Percentiles rank a stretch among this genome's conserved stretches.
Evolutionary conservation across 805 yeast species (phyloP).

Genomic region (Torulaspora quercuum): DNA sequence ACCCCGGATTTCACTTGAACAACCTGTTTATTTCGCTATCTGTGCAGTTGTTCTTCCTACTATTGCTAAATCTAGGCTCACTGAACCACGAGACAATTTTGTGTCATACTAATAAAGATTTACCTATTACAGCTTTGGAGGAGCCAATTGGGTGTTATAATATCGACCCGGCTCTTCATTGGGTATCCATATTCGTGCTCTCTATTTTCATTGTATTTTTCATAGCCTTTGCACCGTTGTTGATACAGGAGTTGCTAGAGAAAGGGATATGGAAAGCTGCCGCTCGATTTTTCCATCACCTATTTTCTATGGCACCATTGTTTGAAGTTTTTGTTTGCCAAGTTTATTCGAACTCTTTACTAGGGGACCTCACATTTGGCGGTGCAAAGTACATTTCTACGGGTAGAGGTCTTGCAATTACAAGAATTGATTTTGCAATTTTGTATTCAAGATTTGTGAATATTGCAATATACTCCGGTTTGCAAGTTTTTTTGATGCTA

Average conservation of each 20-base stretch:
- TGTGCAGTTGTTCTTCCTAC: conserved; percentile 80
- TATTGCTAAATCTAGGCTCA: conserved; percentile 75
- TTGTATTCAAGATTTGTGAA: conserved; percentile 75
- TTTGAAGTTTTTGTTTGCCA: conserved; percentile 96
- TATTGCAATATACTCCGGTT: conserved; percentile 75
- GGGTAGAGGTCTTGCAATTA: conserved; percentile 90
- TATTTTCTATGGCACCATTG: conserved; percentile 78
- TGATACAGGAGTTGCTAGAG: conserved; percentile 84
- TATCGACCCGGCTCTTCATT: conserved; percentile 76
- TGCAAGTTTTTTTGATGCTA: conserved; percentile 62
- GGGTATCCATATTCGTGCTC: conserved; percentile 85
- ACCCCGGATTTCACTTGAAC: conserved; percentile 93
- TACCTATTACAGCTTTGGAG: conserved; percentile 70
- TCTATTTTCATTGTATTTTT: conserved; percentile 91
- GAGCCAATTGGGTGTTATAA: conserved; percentile 83
- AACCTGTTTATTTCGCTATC: conserved; percentile 84
- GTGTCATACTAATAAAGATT: conserved; percentile 63
- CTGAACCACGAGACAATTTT: conserved; percentile 65
- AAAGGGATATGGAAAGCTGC: conserved; percentile 77
- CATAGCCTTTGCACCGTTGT: conserved; percentile 82
- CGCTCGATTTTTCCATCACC: conserved; percentile 67
- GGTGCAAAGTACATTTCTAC: conserved; percentile 91
- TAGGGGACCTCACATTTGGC: conserved; percentile 77
- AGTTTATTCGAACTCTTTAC: conserved; percentile 76
- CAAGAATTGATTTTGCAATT: conserved; percentile 66